Conservation (phyloP, 768 basidiomycete species). For the Leccinum fibrillosum region DNA sequence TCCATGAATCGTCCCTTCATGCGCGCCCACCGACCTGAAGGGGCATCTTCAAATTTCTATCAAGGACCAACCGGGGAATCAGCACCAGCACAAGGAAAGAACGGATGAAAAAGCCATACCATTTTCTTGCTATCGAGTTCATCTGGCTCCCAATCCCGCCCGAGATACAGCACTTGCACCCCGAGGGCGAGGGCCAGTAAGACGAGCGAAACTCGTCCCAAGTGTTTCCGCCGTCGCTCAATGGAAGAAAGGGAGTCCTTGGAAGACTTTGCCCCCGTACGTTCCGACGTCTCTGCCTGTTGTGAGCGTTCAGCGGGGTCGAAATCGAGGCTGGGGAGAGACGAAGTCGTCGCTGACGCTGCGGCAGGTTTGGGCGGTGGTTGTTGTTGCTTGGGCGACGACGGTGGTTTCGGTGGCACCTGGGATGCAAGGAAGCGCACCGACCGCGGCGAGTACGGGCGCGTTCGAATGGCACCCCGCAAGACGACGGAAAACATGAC, state of each 20-base stretch:
- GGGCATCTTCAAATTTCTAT: conserved; percentile 58
- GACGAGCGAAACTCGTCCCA: conserved; percentile 53
- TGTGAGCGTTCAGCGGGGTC: conserved; percentile 45
- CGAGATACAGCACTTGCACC: conserved; percentile 60
- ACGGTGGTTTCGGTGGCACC: conserved; percentile 13
- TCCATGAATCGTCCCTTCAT: conserved; percentile 60
- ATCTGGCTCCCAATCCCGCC: conserved; percentile 73
- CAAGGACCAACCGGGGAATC: background rate
- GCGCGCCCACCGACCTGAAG: conserved; percentile 61
- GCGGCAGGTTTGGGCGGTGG: conserved; percentile 1
- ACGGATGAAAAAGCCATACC: conserved; percentile 39
- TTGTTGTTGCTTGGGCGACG: conserved; percentile 3
- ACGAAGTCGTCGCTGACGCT: conserved; percentile 2
- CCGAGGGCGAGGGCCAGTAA: conserved; percentile 55
- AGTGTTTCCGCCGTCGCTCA: conserved; percentile 62
- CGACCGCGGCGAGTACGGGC: conserved; percentile 13
- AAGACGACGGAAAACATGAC: conserved; percentile 24
- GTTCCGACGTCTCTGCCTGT: conserved; percentile 39
- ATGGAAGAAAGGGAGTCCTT: conserved; percentile 76
- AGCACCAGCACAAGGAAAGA: background rate
- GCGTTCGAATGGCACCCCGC: conserved; percentile 23
- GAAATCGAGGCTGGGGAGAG: conserved; percentile 61
- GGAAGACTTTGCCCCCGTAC: conserved; percentile 76
- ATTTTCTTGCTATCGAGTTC: conserved; percentile 64
- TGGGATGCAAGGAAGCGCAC: conserved; percentile 23